These are phyloP conservation scores for Globisporangium polare DNA, from an alignment of 352 stramenopile genomes.

Conservation along the genomic window DNA sequence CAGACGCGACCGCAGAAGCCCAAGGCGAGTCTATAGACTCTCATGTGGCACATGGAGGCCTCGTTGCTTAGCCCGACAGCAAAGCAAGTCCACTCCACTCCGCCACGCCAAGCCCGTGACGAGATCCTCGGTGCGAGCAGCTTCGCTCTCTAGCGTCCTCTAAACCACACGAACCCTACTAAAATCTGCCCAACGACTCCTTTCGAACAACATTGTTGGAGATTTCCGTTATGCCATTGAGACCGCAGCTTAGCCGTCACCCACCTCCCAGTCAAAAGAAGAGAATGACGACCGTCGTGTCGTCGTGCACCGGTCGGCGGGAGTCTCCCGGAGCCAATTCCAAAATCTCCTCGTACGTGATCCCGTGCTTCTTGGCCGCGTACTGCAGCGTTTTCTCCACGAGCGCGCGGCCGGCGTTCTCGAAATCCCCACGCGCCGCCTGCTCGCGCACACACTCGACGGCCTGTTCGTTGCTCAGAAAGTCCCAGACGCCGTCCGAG, in stretches of 20 bases:
- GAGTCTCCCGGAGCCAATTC: slow-evolving; percentile 12
- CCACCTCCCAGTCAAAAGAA: slow-evolving; percentile 35
- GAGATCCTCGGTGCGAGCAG: background rate
- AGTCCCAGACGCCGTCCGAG: slow-evolving; percentile 97
- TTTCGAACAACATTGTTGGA: no score
- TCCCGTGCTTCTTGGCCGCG: background rate
- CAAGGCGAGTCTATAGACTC: background rate
- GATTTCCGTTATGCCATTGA: no score
- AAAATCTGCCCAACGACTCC: no score
- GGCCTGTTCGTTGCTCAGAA: slow-evolving; percentile 92
- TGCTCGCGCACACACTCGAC: slow-evolving; percentile 84
- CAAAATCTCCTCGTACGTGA: background rate
- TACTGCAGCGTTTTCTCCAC: background rate
- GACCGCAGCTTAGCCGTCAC: no score
- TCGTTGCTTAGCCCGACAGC: no score
- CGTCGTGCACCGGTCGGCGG: slow-evolving; percentile 86
- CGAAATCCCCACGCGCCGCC: slow-evolving; percentile 48
- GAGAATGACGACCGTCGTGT: slow-evolving; percentile 90
- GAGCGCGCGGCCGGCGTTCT: background rate
- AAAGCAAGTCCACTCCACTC: background rate
- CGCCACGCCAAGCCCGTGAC: background rate
- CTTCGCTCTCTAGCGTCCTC: background rate
- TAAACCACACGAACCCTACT: background rate
- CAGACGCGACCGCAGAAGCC: background rate
- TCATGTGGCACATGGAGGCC: no score